These are phyloP conservation scores for Calonectria pauciramosa DNA, from an alignment of 2,329 filamentous ascomycete species.

Conservation along the genomic window DNA sequence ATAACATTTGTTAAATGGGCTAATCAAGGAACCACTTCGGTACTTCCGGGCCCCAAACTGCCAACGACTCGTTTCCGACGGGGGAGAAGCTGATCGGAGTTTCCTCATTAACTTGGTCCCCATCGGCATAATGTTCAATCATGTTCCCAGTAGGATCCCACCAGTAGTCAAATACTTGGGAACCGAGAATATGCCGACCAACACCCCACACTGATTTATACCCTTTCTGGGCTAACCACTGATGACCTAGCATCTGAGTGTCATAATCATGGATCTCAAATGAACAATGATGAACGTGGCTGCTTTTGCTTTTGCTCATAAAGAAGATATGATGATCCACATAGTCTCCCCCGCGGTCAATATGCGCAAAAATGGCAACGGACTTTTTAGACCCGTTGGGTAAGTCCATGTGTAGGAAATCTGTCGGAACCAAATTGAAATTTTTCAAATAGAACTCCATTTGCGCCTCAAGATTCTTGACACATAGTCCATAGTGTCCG, in stretches of 20 bases:
- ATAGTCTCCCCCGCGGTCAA: constrained; percentile 58
- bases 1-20: too few species aligned
- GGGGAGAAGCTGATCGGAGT: neutral
- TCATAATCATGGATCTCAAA: constrained; percentile 82
- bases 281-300: constrained; percentile 75
- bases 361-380: constrained; percentile 55
- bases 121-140: constrained; percentile 27
- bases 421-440: constrained; percentile 22
- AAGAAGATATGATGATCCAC: constrained; percentile 68
- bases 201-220: constrained; percentile 79
- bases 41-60: neutral
- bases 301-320: constrained; percentile 54
- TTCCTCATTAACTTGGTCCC: constrained; percentile 6
- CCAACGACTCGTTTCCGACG: neutral
- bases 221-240: constrained; percentile 74
- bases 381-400: neutral
- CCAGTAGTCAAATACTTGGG: constrained; percentile 72
- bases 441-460: constrained; percentile 20
- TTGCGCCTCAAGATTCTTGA: constrained; percentile 8
- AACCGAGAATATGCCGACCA: constrained; percentile 77
- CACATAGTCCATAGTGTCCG: constrained; percentile 25
- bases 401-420: constrained; percentile 23
- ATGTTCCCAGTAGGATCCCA: constrained; percentile 28
- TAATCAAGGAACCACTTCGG: neutral
- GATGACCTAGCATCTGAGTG: constrained; percentile 77